Conservation (phyloP, 1,284 basidiomycete species). For the Trametes pubescens region DNA sequence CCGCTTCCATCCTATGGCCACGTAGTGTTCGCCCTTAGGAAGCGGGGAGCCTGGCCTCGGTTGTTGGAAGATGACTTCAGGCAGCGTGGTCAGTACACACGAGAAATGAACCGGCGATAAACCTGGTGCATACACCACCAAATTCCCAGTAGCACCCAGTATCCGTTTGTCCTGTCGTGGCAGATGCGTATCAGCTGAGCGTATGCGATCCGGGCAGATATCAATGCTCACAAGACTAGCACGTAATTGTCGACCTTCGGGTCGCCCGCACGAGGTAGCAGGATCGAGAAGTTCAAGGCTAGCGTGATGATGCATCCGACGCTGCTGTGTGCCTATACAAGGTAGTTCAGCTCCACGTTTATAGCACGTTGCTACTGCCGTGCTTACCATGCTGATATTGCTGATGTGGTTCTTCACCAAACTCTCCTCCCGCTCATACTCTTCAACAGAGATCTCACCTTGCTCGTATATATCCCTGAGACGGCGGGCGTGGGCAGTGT, state of each 20-base stretch:
- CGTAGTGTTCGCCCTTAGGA: conserved; percentile 75
- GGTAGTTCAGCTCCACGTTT: conserved; percentile 1
- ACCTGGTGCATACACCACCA: conserved; percentile 75
- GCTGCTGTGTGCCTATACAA: conserved; percentile 71
- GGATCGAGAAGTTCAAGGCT: conserved; percentile 73
- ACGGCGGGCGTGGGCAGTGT: conserved; percentile 71
- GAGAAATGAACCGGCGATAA: not conserved
- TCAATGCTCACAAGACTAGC: conserved; percentile 59
- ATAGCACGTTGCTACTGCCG: conserved; percentile 9
- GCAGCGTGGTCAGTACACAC: conserved; percentile 8
- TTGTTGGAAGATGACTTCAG: conserved; percentile 76
- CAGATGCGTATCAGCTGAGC: not conserved
- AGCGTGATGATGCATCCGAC: conserved; percentile 75
- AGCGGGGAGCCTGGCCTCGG: conserved; percentile 76
- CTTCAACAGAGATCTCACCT: conserved; percentile 66
- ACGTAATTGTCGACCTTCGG: conserved; percentile 78
- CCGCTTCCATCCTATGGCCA: conserved; percentile 85
- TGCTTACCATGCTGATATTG: conserved; percentile 81
- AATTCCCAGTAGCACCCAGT: conserved; percentile 77
- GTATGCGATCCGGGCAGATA: not conserved
- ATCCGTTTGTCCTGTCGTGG: conserved; percentile 66
- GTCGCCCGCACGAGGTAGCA: conserved; percentile 71
- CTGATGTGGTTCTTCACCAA: conserved; percentile 86
- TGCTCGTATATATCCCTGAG: conserved; percentile 65
- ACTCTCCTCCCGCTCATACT: conserved; percentile 79